Conservation (phyloP, 345 rosid species). For the Lumnitzera racemosa region DNA sequence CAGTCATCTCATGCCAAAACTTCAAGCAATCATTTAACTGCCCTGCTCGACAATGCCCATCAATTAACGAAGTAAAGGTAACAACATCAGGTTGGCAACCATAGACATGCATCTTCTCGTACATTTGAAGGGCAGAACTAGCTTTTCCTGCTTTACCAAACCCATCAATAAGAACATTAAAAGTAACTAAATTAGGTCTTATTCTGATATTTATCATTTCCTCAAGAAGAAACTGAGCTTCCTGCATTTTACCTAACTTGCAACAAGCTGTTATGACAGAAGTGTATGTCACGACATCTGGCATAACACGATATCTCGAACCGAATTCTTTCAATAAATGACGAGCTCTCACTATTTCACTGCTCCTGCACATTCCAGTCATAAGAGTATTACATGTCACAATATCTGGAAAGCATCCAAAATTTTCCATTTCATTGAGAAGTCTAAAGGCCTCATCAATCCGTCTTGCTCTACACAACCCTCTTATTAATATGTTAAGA, state of each 20-base stretch:
- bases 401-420: conserved; percentile 56
- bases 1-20: conserved; percentile 61
- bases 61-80: conserved; percentile 74
- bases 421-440: conserved; percentile 43
- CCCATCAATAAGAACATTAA: conserved; percentile 77
- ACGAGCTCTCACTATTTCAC: conserved; percentile 45
- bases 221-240: conserved; percentile 44
- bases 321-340: conserved; percentile 40
- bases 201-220: conserved; percentile 54
- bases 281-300: conserved; percentile 65
- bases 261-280: conserved; percentile 69
- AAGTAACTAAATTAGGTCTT: conserved; percentile 53
- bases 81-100: conserved; percentile 60
- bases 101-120: conserved; percentile 40
- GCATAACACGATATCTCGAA: conserved; percentile 26
- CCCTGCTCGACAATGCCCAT: conserved; percentile 81
- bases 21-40: conserved; percentile 48
- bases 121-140: conserved; percentile 36
- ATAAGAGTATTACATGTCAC: conserved; percentile 74
- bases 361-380: conserved; percentile 55
- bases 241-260: conserved; percentile 56
- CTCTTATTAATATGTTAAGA: conserved; percentile 67
- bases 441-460: conserved; percentile 44
- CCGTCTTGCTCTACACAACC: conserved; percentile 48
- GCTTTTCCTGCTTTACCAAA: conserved; percentile 62